Conservation (phyloP, 176 grass and related monocot genomes). For the Oryza glaberrima region DNA sequence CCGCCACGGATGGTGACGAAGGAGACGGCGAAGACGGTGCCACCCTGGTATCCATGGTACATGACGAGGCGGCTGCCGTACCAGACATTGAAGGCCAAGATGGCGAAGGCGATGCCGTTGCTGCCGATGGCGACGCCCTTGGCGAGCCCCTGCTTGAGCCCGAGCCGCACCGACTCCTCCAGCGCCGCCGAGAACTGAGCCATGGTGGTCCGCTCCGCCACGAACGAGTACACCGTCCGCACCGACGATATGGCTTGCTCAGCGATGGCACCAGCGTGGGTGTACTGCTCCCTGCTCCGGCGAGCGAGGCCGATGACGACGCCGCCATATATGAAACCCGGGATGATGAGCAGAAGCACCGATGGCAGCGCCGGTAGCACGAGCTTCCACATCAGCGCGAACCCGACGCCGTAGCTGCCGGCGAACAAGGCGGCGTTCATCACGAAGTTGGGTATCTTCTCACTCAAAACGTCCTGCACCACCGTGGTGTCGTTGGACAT, state of each 20-base stretch:
- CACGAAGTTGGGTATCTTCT: conserved; percentile 95
- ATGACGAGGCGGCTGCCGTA: conserved; percentile 95
- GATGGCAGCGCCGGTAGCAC: conserved; percentile 75
- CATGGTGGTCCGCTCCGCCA: conserved; percentile 67
- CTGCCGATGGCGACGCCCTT: conserved; percentile 95
- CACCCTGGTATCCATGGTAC: conserved; percentile 79
- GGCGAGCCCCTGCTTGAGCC: conserved; percentile 81
- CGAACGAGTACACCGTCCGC: conserved; percentile 91
- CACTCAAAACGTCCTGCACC: conserved; percentile 85
- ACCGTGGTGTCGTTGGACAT: conserved; percentile 90
- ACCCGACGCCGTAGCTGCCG: conserved; percentile 73
- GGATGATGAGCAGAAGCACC: conserved; percentile 77
- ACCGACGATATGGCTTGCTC: conserved; percentile 90
- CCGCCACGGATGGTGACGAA: conserved; percentile 73
- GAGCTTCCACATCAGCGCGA: conserved; percentile 72
- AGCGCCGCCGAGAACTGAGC: conserved; percentile 67
- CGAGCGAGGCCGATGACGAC: conserved; percentile 79
- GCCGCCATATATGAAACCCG: conserved; percentile 75
- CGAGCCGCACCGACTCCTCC: conserved; percentile 69
- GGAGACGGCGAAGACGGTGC: conserved; percentile 84
- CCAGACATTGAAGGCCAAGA: conserved; percentile 88
- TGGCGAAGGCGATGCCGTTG: conserved; percentile 81
- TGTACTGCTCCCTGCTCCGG: conserved; percentile 75
- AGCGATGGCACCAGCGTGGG: conserved; percentile 60
- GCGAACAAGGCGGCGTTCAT: conserved; percentile 79